Percentiles rank a stretch among this genome's conserved stretches.
Conservation (phyloP, 2,329 filamentous ascomycete genomes). For the Fusarium longipes region DNA sequence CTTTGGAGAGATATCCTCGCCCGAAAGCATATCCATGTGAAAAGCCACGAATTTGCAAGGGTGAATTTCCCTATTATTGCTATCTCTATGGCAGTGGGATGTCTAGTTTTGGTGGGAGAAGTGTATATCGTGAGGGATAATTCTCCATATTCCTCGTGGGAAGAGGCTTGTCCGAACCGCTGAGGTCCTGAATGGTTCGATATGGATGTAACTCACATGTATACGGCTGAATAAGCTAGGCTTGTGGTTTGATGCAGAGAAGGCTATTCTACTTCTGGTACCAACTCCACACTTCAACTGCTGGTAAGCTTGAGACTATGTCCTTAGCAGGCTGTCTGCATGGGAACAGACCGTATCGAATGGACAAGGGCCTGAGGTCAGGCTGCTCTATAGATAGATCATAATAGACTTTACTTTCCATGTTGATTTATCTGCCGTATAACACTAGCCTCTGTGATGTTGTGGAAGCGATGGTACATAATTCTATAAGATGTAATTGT, state of each 20-base stretch:
- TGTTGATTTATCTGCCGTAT: neutral
- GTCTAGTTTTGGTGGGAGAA: constrained; percentile 69
- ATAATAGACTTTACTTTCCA: constrained; percentile 3
- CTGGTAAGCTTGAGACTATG: too few species aligned
- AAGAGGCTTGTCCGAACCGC: constrained; percentile 3
- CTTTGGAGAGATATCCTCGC: constrained; percentile 77
- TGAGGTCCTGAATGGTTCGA: neutral
- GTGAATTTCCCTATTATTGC: constrained; percentile 78
- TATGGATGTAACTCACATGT: too few species aligned
- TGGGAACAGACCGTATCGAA: too few species aligned
- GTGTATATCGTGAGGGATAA: constrained; percentile 63
- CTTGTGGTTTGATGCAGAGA: too few species aligned
- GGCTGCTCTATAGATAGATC: neutral
- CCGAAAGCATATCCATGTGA: constrained; percentile 75
- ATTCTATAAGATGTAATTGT: too few species aligned
- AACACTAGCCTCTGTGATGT: too few species aligned
- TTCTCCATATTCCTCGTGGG: constrained; percentile 20
- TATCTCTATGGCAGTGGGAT: constrained; percentile 73
- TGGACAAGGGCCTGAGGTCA: too few species aligned
- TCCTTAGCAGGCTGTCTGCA: too few species aligned
- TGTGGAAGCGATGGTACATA: too few species aligned
- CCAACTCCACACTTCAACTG: too few species aligned
- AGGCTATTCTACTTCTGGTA: too few species aligned
- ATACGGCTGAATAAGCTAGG: too few species aligned
- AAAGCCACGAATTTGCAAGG: constrained; percentile 72